A percentile compares a stretch with the other conserved stretches of the same genome.
Conservation (phyloP, 306 rosid genomes). For the Quercus wislizeni region DNA sequence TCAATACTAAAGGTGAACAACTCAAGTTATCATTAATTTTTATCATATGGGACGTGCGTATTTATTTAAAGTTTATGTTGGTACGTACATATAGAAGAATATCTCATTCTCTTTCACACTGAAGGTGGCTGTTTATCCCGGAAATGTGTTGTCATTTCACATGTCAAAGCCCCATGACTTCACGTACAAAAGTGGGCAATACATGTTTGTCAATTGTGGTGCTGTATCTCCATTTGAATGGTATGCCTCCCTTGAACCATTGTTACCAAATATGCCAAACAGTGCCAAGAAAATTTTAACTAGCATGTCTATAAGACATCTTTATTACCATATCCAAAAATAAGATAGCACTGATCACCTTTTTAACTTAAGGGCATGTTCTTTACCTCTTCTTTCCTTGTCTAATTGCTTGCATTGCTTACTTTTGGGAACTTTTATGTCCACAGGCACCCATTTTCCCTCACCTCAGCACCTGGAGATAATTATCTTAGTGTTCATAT, state of each 20-base stretch:
- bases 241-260: constrained; percentile 26
- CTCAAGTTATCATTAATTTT: not conserved
- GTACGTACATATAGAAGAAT: not conserved
- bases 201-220: constrained; percentile 58
- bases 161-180: constrained; percentile 70
- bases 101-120: constrained; percentile 20
- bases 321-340: not conserved
- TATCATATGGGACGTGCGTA: not conserved
- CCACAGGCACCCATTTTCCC: constrained; percentile 72
- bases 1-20: not conserved
- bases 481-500: constrained; percentile 63
- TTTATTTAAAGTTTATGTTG: not conserved
- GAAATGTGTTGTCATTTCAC: constrained; percentile 56
- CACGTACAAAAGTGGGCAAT: constrained; percentile 61
- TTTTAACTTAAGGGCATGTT: not conserved
- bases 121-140: constrained; percentile 71
- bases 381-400: too few relatives aligned
- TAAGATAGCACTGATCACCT: not conserved
- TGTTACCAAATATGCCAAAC: not conserved
- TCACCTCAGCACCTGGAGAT: constrained; percentile 70
- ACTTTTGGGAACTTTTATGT: not conserved
- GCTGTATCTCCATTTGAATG: constrained; percentile 63
- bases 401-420: not conserved
- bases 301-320: not conserved
- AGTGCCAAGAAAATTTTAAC: not conserved